Evolutionary conservation across 331 rosid species (phyloP).

Genomic region (Quercus tomentella): DNA sequence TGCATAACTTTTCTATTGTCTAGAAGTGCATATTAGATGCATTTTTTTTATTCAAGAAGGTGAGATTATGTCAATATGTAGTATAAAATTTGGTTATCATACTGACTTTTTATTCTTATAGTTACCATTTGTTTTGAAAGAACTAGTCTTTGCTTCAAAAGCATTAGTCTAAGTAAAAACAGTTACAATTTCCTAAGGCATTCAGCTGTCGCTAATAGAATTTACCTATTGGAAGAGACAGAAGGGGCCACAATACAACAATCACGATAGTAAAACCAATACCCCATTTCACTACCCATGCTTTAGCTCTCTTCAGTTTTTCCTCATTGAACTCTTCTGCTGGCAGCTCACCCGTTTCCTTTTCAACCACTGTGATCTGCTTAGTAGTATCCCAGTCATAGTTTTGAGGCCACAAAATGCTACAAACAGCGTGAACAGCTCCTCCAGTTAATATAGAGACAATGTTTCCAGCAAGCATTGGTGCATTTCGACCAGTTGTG

Average conservation of each 20-base stretch:
- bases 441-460: slow-evolving; percentile 79
- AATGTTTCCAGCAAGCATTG: slow-evolving; percentile 93
- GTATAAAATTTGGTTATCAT: too few species aligned
- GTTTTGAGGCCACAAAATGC: slow-evolving; percentile 76
- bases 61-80: too few species aligned
- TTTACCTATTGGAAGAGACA: slow-evolving; percentile 82
- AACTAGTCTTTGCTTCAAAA: background rate
- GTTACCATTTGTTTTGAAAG: too few species aligned
- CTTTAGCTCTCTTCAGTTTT: slow-evolving; percentile 57
- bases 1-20: too few species aligned
- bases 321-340: slow-evolving; percentile 72
- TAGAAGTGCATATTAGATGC: too few species aligned
- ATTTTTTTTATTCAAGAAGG: too few species aligned
- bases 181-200: background rate
- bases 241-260: slow-evolving; percentile 76
- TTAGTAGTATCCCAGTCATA: slow-evolving; percentile 86
- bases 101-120: too few species aligned
- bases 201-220: background rate
- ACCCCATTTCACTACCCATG: slow-evolving; percentile 89
- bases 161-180: background rate
- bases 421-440: slow-evolving; percentile 53
- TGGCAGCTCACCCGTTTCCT: slow-evolving; percentile 64
- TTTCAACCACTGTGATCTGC: slow-evolving; percentile 72
- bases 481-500: slow-evolving; percentile 85
- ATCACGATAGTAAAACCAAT: slow-evolving; percentile 70